Evolutionary conservation across 1,284 basidiomycete genomes (phyloP), one percentile per base, ranked within the genome.

Genomic region (Rhodotorula sp.): DNA sequence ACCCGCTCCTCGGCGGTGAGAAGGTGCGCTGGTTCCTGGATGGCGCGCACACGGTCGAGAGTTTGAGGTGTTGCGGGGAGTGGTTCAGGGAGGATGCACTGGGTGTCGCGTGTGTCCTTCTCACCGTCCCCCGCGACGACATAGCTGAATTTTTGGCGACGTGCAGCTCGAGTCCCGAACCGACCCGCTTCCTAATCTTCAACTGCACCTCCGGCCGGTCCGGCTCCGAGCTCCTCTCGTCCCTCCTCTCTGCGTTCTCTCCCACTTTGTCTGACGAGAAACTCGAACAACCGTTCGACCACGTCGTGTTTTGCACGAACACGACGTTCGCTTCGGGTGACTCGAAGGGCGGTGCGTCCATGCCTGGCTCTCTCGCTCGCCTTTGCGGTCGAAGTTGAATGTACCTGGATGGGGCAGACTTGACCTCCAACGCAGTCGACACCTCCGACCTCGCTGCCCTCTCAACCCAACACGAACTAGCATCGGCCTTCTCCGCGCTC

Each of bases 171-270:
- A 60, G 58, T 3, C 9, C 46, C 2, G 19, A 24, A 0, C 39
- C 64, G 13, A 79, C 78, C 20, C 86, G 91, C 47, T 82, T 91
- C 4, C 83, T 99, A 56, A 85, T 99, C 47, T 99, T 99, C 84
- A 99, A 99, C 81, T 98, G 94, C 82, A 97, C 95, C 4, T 89
- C 86, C 64, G 95, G 93, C 11, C 88, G 96, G 44, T 90, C 91
- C 10, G 93, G 90, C 4, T 81, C 85, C 57, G 81, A 83, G 0
- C 89, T 99, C 78, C 83, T 99, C 27, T 81, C 81, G 5, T 81
- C 86, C 0, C 84, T 97, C 17, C 79, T 87, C 46, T 51, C 82
- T 83, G 39, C 80, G 81, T 49, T 52, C 32, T 34, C 53, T 15
- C 19, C 67, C 48, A 2, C 44, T 36, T 30, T 36, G 17, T 29